Percentiles rank a stretch among this genome's conserved stretches.
These are phyloP conservation scores for Fraxinus sp. DNA, from an alignment of 305 asterid species.

Conservation along the genomic window DNA sequence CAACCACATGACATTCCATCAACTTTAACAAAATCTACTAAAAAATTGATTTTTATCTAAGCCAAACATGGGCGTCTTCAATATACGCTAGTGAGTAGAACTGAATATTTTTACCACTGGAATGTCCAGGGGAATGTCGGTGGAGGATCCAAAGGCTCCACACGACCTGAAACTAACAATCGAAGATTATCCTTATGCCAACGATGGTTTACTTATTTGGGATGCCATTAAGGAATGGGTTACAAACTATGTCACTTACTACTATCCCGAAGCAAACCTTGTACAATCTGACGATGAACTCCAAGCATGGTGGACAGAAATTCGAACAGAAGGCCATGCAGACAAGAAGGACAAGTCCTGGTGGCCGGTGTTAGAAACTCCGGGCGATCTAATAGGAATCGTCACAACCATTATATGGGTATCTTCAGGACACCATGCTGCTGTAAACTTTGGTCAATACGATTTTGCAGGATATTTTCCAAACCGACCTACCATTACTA, in stretches of 20 bases:
- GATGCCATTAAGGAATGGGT: slow-evolving; percentile 72
- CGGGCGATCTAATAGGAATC: slow-evolving; percentile 41
- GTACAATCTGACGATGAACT: slow-evolving; percentile 59
- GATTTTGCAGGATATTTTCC: slow-evolving; percentile 66
- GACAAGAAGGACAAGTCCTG: slow-evolving; percentile 75
- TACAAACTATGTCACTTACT: slow-evolving; percentile 52
- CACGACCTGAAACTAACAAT: slow-evolving; percentile 65
- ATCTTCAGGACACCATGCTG: slow-evolving; percentile 73
- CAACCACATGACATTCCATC: too few relatives aligned
- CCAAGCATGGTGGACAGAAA: slow-evolving; percentile 83
- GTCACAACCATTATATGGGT: slow-evolving; percentile 70
- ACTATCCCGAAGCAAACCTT: slow-evolving; percentile 36
- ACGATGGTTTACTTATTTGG: slow-evolving; percentile 75
- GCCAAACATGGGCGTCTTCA: neutral
- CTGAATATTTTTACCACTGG: neutral
- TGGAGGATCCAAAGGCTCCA: slow-evolving; percentile 63
- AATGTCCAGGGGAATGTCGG: slow-evolving; percentile 70
- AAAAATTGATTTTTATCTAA: too few relatives aligned
- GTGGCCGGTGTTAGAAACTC: slow-evolving; percentile 67
- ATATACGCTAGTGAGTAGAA: neutral
- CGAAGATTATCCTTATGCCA: slow-evolving; percentile 80
- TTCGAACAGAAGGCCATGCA: slow-evolving; percentile 60
- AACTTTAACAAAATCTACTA: too few relatives aligned
- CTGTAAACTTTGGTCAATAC: slow-evolving; percentile 77
- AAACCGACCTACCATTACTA: slow-evolving; percentile 64